Evolutionary conservation across 2,329 filamentous ascomycete species (phyloP), one percentile per base, ranked within the genome.

Genomic region (Monilinia laxa): DNA sequence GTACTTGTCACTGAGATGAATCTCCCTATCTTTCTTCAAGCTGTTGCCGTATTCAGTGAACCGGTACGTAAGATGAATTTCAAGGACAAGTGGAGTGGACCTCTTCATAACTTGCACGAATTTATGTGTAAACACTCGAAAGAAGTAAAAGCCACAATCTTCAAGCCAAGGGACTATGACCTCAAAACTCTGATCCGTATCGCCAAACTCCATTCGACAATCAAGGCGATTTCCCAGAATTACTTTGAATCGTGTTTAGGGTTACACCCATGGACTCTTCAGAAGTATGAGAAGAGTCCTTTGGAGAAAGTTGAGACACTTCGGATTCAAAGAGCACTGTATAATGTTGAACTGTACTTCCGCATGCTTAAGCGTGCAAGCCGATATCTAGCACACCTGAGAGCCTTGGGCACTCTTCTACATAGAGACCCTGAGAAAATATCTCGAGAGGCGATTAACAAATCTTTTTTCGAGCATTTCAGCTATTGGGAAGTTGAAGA

Each of bases 11-110:
- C 31, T 31, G 56, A 59, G 20, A 59, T 59, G 56, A 59, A 40
- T 7, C 40, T 59, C 20, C 18, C 56, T 59, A 47, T 59, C 25
- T 59, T 59, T n/a, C 25, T 59, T 59, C 56, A 35, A 35, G 56
- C 56, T 5, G 25, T 31, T 14, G 25, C 40, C 11, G 28, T 47
- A 31, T 59, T 9, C 56, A 47, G 56, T 18, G 16, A 47, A 10
- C 45, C 40, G 12, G 40, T 59, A 35, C 40, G 56, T n/a, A 23
- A 18, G 28, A 59, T 59, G 14, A 7, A 20, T n/a, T 59, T 25
- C 25, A 47, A 45, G 28, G 16, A 40, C 11, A 1, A 47, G 11
- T 59, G 14, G 40, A 9, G 3, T 28, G 0, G 3, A 3, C 23
- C 10, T 20, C 31, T 59, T 3, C 40, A 35, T 11, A 59, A 59